phyloP scores from a whole-genome alignment of 2,329 filamentous ascomycete genomes.

The Falciphora oryzae region DNA sequence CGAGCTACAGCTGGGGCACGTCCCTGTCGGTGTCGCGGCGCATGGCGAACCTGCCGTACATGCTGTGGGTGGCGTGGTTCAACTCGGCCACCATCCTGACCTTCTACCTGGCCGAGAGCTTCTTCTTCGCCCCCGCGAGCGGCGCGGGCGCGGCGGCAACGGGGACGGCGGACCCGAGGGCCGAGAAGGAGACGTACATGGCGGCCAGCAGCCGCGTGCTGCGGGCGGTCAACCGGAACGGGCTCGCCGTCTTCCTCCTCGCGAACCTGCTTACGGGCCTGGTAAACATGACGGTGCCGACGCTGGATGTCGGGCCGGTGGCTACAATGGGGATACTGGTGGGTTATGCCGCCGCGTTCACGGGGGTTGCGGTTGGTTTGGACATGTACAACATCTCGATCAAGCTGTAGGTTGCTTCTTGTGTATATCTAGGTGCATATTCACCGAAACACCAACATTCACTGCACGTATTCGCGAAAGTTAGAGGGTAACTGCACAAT shows the following conservation, averaged over 20 bases:
- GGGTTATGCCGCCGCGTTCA: conserved; percentile 63
- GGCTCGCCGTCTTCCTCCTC: conserved; percentile 74
- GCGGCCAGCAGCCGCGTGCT: conserved; percentile 76
- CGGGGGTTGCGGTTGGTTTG: conserved; percentile 60
- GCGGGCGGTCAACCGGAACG: conserved; percentile 81
- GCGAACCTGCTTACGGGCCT: conserved; percentile 86
- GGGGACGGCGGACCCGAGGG: conserved; percentile 31
- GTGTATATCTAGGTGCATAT: background rate
- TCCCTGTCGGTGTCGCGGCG: conserved; percentile 77
- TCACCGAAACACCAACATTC: background rate
- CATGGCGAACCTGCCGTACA: conserved; percentile 87
- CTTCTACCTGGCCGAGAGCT: conserved; percentile 70
- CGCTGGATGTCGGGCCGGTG: conserved; percentile 61
- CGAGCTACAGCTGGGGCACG: conserved; percentile 63
- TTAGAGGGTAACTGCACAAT: background rate
- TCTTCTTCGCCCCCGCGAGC: conserved; percentile 59
- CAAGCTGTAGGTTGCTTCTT: conserved; percentile 48
- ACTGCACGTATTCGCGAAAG: background rate
- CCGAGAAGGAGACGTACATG: conserved; percentile 59
- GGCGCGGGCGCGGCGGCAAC: background rate
- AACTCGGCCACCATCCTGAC: conserved; percentile 77
- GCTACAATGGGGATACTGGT: conserved; percentile 69
- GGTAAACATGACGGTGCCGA: conserved; percentile 82
- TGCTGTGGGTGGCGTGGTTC: conserved; percentile 88
- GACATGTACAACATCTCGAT: conserved; percentile 63